Base-by-base conservation (phyloP, 140 eudicot species). In the Senecio squalidus region DNA sequence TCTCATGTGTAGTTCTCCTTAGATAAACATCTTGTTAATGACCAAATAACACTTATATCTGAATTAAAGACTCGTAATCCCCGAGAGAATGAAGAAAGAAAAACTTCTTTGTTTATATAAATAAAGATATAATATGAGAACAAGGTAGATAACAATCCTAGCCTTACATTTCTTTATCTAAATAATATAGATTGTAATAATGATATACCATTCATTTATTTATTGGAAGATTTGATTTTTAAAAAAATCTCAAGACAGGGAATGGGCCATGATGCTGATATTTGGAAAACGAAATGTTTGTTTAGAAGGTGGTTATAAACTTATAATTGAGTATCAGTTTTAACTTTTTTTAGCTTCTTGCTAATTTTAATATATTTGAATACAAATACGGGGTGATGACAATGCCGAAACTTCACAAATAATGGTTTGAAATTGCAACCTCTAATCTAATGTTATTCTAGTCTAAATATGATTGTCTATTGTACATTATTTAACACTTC, bases 141-240 rank as follows among this genome's bases (percentile, higher is more conserved):
- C 70, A 62, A 71, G 33, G 14, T 46, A 20, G 72, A 64, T 72
- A 72, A 48, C 54, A 68, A 17, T 57, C 74, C 67, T 38, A 60
- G 69, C 81, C 85, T 38, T 74, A 55, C 60, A 70, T 75, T 75
- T 71, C 68, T 63, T 55, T 10, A 18, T 49, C 48, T 36, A 70
- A 47, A 27, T 56, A 59, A 27, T 14, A 30, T 30, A 51, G 8
- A 58, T 68, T 56, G 23, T 23, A 18, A 15, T 40, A 22, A 16
- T 29, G 16, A 23, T 68, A 46, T 55, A 10, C 49, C 40, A 11
- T 47, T 5, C 29, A 1, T 41, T 25, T 31, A 6, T 45, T 55
- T 55, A 11, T 18, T 10, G 21, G 52, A 46, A 45, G 59, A 52
- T 41, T 31, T 27, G 33, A 34, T 38, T 27, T 40, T 46, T 21